These are phyloP conservation scores for Lipomyces starkeyi DNA, from an alignment of 805 yeast species.

Conservation along the genomic window DNA sequence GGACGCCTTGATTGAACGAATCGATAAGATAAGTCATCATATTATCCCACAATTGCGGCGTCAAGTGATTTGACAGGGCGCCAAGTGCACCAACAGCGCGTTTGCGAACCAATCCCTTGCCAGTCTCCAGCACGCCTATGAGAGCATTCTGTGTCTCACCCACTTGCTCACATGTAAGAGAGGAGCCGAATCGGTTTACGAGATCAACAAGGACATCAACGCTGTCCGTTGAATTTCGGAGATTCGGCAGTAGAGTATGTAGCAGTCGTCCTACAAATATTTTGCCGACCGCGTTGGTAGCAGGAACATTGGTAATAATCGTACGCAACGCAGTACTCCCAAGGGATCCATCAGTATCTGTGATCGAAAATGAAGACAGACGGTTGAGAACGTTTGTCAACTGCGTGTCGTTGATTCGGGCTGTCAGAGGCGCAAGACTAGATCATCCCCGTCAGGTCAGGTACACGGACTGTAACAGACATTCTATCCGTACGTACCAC, in stretches of 20 bases:
- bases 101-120: slow-evolving; percentile 56
- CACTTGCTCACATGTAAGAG: slow-evolving; percentile 50
- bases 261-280: slow-evolving; percentile 42
- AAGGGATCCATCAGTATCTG: slow-evolving; percentile 50
- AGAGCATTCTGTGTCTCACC: slow-evolving; percentile 43
- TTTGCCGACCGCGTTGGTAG: slow-evolving; percentile 38
- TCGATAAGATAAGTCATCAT: slow-evolving; percentile 31
- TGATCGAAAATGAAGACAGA: slow-evolving; percentile 43
- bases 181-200: slow-evolving; percentile 56
- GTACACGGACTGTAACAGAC: neutral
- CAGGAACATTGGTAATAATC: slow-evolving; percentile 41
- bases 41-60: slow-evolving; percentile 41
- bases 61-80: slow-evolving; percentile 46
- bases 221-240: slow-evolving; percentile 54
- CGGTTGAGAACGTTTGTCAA: slow-evolving; percentile 44
- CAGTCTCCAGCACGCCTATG: slow-evolving; percentile 50
- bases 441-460: neutral
- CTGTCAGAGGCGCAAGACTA: slow-evolving; percentile 38
- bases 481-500: slow-evolving; percentile 49
- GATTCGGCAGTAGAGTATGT: slow-evolving; percentile 35
- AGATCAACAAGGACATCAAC: slow-evolving; percentile 67
- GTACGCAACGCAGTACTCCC: slow-evolving; percentile 47
- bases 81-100: slow-evolving; percentile 59
- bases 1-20: slow-evolving; percentile 9
- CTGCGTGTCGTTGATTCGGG: slow-evolving; percentile 36